A percentile compares a stretch with the other conserved stretches of the same genome.
phyloP scores from a whole-genome alignment of 768 basidiomycete species.

The Phaeotremella skinneri region DNA sequence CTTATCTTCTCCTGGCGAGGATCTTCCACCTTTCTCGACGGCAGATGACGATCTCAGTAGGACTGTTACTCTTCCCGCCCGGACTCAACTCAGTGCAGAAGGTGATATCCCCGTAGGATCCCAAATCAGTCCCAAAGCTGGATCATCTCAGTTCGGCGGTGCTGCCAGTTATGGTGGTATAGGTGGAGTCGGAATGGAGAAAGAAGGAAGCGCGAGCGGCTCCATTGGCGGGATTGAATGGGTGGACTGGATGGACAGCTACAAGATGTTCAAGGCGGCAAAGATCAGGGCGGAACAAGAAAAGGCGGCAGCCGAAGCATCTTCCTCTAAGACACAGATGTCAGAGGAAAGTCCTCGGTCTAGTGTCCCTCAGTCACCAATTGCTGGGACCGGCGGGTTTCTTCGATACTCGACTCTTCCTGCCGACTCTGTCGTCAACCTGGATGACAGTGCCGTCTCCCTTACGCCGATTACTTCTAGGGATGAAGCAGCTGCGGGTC shows the following conservation, averaged over 20 bases:
- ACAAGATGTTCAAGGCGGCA: constrained; percentile 53
- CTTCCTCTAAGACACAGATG: constrained; percentile 5
- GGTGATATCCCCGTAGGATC: not conserved
- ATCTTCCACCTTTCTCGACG: constrained; percentile 27
- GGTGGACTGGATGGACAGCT: constrained; percentile 56
- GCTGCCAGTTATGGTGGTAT: not conserved
- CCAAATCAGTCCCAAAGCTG: constrained; percentile 15
- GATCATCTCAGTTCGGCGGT: constrained; percentile 20
- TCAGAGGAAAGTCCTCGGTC: constrained; percentile 11
- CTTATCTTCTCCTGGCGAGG: constrained; percentile 34
- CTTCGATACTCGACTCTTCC: constrained; percentile 1
- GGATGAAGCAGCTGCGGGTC: constrained; percentile 23
- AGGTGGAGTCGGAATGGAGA: constrained; percentile 24
- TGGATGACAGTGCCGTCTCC: constrained; percentile 24
- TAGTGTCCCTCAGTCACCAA: not conserved
- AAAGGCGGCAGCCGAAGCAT: not conserved
- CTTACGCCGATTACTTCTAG: constrained; percentile 35
- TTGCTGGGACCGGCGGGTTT: not conserved
- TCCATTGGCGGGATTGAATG: constrained; percentile 53
- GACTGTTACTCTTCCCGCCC: constrained; percentile 9
- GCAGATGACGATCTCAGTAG: constrained; percentile 19
- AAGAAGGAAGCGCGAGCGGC: constrained; percentile 24
- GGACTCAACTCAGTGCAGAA: not conserved
- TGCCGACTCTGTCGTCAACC: constrained; percentile 5
- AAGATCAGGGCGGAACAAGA: constrained; percentile 51